phyloP scores from a whole-genome alignment of 1,284 basidiomycete genomes.

The Taiwanofungus camphoratus region DNA sequence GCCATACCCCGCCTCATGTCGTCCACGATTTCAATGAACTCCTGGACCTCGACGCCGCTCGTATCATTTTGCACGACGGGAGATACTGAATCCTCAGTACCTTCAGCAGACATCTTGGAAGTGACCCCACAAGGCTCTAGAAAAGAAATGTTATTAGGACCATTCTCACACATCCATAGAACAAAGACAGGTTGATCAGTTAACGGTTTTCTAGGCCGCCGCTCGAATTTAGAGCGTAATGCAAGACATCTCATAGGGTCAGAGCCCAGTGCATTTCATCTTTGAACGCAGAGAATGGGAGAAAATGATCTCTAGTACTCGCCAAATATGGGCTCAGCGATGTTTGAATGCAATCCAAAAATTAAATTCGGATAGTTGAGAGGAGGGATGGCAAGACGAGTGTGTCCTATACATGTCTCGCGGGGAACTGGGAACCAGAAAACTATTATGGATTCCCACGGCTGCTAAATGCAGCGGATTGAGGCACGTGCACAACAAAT shows the following conservation, averaged over 20 bases:
- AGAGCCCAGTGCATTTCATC: slow-evolving; percentile 93
- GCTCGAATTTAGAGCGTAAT: slow-evolving; percentile 61
- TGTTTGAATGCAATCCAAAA: no score
- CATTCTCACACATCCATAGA: not conserved
- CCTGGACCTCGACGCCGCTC: slow-evolving; percentile 15
- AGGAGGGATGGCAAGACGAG: no score
- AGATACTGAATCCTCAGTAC: not conserved
- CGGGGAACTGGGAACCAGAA: no score
- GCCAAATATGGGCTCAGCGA: not conserved
- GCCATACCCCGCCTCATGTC: slow-evolving; percentile 60
- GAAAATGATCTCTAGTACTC: not conserved
- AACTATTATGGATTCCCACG: no score
- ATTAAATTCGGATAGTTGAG: no score
- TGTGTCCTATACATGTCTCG: no score
- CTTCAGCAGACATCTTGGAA: no score
- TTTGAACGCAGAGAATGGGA: slow-evolving; percentile 1
- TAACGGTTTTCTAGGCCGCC: slow-evolving; percentile 90
- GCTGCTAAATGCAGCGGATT: no score
- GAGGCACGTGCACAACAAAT: no score
- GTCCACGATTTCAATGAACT: slow-evolving; percentile 43
- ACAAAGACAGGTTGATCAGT: slow-evolving; percentile 44
- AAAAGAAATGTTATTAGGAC: not conserved
- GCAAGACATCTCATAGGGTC: slow-evolving; percentile 62
- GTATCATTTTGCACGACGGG: slow-evolving; percentile 4
- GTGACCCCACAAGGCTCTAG: no score